Evolutionary conservation across 169 alveolate genomes (phyloP).

Genomic region (Perkinsus marinus): DNA sequence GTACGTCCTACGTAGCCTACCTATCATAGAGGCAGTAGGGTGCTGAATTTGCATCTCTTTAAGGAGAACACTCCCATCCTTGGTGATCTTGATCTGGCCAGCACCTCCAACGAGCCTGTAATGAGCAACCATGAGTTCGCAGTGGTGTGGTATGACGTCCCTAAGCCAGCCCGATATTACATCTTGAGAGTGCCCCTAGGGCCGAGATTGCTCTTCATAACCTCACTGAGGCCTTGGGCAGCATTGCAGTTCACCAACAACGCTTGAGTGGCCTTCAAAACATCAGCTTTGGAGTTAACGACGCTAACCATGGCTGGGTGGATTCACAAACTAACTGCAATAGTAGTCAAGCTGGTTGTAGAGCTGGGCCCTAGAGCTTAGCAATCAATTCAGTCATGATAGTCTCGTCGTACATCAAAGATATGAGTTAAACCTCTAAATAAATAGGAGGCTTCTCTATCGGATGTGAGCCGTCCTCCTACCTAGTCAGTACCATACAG

Average conservation of each 20-base stretch:
- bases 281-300: slow-evolving; percentile 87
- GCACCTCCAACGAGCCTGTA: slow-evolving; percentile 2
- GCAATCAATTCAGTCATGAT: no score
- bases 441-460: neutral
- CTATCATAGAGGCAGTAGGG: slow-evolving; percentile 96
- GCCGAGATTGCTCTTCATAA: slow-evolving; percentile 88
- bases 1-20: neutral
- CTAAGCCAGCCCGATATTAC: slow-evolving; percentile 89
- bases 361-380: neutral
- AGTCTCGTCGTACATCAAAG: neutral
- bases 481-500: neutral
- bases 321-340: neutral
- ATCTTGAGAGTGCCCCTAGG: slow-evolving; percentile 98
- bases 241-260: slow-evolving; percentile 89
- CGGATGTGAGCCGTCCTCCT: neutral
- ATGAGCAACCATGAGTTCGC: neutral
- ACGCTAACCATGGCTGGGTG: slow-evolving; percentile 28
- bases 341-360: neutral
- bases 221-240: slow-evolving; percentile 89
- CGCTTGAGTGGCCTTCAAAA: slow-evolving; percentile 84
- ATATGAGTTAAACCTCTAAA: neutral
- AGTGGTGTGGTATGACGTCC: neutral
- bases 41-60: slow-evolving; percentile 97
- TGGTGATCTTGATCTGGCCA: slow-evolving; percentile 63
- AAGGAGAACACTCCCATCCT: slow-evolving; percentile 90